Evolutionary conservation across 805 yeast species (phyloP), one percentile per base, ranked within the genome.

Genomic region (Wickerhamomyces chaumierensis): DNA sequence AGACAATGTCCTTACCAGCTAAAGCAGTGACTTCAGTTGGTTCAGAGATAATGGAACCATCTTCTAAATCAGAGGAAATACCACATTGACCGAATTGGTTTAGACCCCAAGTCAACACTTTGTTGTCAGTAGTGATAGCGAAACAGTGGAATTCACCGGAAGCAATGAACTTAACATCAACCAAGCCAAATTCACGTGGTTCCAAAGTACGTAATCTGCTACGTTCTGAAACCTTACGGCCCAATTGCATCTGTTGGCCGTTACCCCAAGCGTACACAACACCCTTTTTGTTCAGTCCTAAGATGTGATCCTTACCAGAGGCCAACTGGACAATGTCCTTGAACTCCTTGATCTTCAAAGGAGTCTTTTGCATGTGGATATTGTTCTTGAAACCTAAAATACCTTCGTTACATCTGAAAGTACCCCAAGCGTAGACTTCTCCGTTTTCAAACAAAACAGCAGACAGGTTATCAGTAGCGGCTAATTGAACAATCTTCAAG

Each of bases 61-160:
- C 95, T 52, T 81, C 92, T 39, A 83, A 73, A 37, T 75, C 76
- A 28, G 80, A 78, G 14, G 83, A 68, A 18, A 79, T 67, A 41
- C 95, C 97, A 66, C 96, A 86, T 63, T 92, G 99, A 18, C 97
- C 97, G 55, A 75, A 92, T 61, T 92, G 96, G 57, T 92, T 92
- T 52, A 92, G 69, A 7, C 99, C 99, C 98, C 98, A 92, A 9
- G 92, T 71, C 45, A 71, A 71, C 1, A 92, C 86, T 28, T 69
- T 69, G 33, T 81, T 85, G 29, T 75, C 73, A 13, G 68, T 64
- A 43, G 82, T 81, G 44, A 92, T 72, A 5, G 98, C 99, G 66
- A 92, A 92, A 48, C 95, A 82, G 56, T 88, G 97, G 60, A 81
- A 92, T 54, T 90, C 97, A 36, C 99, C 99, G 43, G 90, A 77